Conservation (phyloP, 495 filamentous ascomycete species). For the Neurospora sp. region DNA sequence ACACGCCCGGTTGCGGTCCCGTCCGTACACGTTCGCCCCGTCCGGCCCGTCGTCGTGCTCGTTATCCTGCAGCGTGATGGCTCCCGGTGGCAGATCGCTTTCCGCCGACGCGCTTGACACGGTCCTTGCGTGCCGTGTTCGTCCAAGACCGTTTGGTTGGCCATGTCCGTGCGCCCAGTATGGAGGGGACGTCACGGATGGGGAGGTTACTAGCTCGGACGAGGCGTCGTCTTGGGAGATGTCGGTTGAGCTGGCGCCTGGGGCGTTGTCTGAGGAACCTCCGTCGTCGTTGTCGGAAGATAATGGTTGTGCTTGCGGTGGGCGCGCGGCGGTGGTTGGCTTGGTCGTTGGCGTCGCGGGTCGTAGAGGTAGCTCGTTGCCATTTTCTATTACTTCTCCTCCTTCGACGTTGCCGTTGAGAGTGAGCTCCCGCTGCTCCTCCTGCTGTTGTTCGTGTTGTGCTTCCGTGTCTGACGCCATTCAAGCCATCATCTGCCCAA, state of each 20-base stretch:
- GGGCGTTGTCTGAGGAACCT: background rate
- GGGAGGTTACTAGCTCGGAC: conserved; percentile 8
- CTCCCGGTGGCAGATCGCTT: conserved; percentile 32
- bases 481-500: conserved; percentile 16
- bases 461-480: conserved; percentile 18
- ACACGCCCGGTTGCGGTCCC: conserved; percentile 40
- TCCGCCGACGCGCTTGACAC: conserved; percentile 36
- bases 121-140: conserved; percentile 7
- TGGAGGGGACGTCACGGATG: conserved; percentile 22
- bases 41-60: conserved; percentile 31
- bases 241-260: conserved; percentile 1
- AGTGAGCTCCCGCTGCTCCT: background rate
- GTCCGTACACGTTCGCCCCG: conserved; percentile 18
- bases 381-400: background rate
- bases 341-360: background rate
- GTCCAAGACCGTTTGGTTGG: background rate
- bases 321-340: background rate
- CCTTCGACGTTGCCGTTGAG: background rate
- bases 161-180: conserved; percentile 18
- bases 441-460: background rate
- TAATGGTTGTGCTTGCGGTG: background rate
- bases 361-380: background rate
- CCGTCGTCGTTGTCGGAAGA: background rate
- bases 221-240: conserved; percentile 1
- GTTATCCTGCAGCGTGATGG: conserved; percentile 45